Evolutionary conservation across 164 flowering plant genomes (phyloP), one percentile per base, ranked within the genome.

Genomic region (Akebia trifoliata): DNA sequence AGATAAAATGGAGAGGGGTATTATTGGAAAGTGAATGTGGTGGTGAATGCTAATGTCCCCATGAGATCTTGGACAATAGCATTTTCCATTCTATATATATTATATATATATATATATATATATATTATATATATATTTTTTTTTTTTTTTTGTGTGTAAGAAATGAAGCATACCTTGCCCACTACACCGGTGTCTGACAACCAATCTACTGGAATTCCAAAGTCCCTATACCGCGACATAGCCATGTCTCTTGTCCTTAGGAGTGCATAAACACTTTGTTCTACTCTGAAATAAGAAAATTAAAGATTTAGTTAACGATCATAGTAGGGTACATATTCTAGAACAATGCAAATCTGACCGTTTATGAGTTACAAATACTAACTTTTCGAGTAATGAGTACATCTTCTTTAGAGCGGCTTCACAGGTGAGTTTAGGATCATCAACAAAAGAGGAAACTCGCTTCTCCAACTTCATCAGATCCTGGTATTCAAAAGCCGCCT

Each of bases 331-430:
- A n/a, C n/a, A n/a, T n/a, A n/a, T n/a, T n/a, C n/a, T n/a, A n/a
- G n/a, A n/a, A n/a, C n/a, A n/a, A n/a, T n/a, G n/a, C n/a, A n/a
- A n/a, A n/a, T n/a, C n/a, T n/a, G n/a, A n/a, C n/a, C 30, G n/a
- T 22, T 17, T 35, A 6, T 4, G 55, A 42, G 48, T 50, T 47
- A 34, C 46, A 28, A 49, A 12, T 5, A 65, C 93, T 51, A 78
- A 94, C 99, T 94, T 90, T 60, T 94, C 99, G 15, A 94, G 96
- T 77, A 94, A 70, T 10, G 79, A 76, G 72, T 94, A 90, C 99
- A 90, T 90, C 73, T 94, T 94, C 80, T 88, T 88, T 45, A 94
- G 58, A 62, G 99, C 95, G 59, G 79, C 72, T 47, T 90, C 99
- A 69, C 95, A 90, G 22, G 89, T 54, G 25, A 90, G 84, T 52